Percentiles rank a stretch among this genome's conserved stretches.
phyloP scores from a whole-genome alignment of 345 rosid species.

The Acer yangbiense region DNA sequence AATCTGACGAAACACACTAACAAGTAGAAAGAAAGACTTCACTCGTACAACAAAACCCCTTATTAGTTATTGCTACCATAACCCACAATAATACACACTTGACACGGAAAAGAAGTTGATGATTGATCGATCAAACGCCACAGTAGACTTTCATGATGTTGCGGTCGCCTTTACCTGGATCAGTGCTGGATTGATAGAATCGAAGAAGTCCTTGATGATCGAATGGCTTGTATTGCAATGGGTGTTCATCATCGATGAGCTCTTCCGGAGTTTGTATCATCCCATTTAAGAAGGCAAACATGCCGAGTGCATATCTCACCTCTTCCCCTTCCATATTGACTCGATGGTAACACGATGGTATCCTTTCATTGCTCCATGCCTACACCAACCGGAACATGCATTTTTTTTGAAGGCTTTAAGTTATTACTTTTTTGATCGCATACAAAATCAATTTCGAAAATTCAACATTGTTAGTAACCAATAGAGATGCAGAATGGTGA shows the following conservation, averaged over 20 bases:
- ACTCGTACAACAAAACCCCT: conserved; percentile 11
- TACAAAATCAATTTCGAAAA: no score
- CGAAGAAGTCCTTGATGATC: conserved; percentile 50
- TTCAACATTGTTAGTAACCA: no score
- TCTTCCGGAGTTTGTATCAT: conserved; percentile 46
- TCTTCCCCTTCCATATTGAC: conserved; percentile 52
- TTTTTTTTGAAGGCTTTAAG: neutral
- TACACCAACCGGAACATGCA: conserved; percentile 15
- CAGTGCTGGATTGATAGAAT: conserved; percentile 34
- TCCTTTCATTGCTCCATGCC: conserved; percentile 88
- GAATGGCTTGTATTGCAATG: conserved; percentile 61
- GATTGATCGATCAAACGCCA: conserved; percentile 35
- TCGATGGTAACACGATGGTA: conserved; percentile 54
- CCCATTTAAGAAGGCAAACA: conserved; percentile 55
- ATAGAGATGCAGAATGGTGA: no score
- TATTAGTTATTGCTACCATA: neutral
- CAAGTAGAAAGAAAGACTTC: no score
- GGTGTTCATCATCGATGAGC: conserved; percentile 63
- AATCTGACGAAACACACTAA: no score
- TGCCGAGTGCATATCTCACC: conserved; percentile 56
- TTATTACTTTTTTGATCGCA: neutral
- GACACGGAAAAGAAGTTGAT: neutral
- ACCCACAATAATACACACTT: neutral
- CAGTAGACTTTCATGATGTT: conserved; percentile 55
- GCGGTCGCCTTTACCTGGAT: conserved; percentile 37